Conservation (phyloP, 2,329 filamentous ascomycete genomes). For the Mycosphaerella arachidis region DNA sequence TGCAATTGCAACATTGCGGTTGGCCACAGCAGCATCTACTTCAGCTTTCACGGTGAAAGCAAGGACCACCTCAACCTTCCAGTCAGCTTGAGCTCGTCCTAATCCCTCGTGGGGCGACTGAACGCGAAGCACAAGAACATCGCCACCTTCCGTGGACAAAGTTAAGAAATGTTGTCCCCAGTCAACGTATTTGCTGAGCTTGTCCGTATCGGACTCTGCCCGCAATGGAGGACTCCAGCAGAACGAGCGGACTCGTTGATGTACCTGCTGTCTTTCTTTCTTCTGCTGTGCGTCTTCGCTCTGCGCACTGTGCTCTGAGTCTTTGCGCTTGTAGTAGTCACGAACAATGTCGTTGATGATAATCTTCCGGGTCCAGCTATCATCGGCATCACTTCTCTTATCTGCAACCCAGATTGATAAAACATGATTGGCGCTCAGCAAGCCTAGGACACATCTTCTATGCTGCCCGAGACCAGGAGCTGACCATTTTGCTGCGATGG, state of each 20-base stretch:
- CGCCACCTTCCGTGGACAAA: constrained; percentile 40
- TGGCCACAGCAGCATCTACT: neutral
- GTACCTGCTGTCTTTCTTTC: constrained; percentile 25
- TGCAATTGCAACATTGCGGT: neutral
- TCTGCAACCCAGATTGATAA: constrained; percentile 54
- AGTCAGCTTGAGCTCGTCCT: constrained; percentile 5
- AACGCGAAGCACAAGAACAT: constrained; percentile 37
- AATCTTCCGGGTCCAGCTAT: constrained; percentile 49
- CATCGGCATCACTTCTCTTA: constrained; percentile 37
- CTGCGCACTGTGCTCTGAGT: constrained; percentile 29
- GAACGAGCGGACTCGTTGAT: constrained; percentile 39
- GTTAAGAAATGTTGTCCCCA: constrained; percentile 31
- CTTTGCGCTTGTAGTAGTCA: constrained; percentile 34
- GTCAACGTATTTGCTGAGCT: constrained; percentile 3
- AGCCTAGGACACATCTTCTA: constrained; percentile 50
- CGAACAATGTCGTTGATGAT: constrained; percentile 51
- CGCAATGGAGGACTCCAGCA: constrained; percentile 35
- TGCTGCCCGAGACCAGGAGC: constrained; percentile 52
- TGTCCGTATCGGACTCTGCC: neutral
- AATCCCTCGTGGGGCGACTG: constrained; percentile 36
- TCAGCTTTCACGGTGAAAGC: neutral
- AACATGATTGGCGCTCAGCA: constrained; percentile 53
- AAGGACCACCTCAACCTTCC: constrained; percentile 13
- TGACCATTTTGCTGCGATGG: constrained; percentile 53
- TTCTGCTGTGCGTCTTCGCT: constrained; percentile 20